Evolutionary conservation across 148 eudicot species (phyloP).

Genomic region (Simmondsia chinensis): DNA sequence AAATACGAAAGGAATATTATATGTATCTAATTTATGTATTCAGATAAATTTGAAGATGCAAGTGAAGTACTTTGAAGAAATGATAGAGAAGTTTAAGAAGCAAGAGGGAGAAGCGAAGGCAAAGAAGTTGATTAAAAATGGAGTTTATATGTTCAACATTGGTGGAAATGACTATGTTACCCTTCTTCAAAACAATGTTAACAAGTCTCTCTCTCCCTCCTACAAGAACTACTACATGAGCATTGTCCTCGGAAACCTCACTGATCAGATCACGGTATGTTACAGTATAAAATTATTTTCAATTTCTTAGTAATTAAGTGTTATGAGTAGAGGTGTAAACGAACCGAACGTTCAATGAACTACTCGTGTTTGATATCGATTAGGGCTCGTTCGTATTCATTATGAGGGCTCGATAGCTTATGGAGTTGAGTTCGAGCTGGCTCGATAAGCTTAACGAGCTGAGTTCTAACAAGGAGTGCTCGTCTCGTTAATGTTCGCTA

Average conservation of each 20-base stretch:
- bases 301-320: no score
- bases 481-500: no score
- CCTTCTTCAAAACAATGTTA: constrained; percentile 32
- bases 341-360: no score
- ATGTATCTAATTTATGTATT: background rate
- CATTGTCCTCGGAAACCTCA: constrained; percentile 46
- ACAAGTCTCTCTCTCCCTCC: constrained; percentile 20
- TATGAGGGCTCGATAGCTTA: no score
- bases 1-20: background rate
- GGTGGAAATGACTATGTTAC: constrained; percentile 59
- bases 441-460: no score
- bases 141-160: constrained; percentile 58
- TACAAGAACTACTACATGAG: constrained; percentile 23
- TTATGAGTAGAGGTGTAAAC: no score
- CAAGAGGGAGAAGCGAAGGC: constrained; percentile 31
- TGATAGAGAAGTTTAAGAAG: constrained; percentile 24
- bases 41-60: constrained; percentile 37
- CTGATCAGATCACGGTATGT: constrained; percentile 35
- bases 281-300: no score
- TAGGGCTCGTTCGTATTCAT: no score
- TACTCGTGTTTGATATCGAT: no score
- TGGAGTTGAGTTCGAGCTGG: no score
- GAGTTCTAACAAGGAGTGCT: no score
- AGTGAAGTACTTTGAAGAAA: constrained; percentile 19
- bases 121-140: constrained; percentile 23